Evolutionary conservation across 352 stramenopile genomes (phyloP), one percentile per base, ranked within the genome.

Genomic region (Phytopythium boreale): DNA sequence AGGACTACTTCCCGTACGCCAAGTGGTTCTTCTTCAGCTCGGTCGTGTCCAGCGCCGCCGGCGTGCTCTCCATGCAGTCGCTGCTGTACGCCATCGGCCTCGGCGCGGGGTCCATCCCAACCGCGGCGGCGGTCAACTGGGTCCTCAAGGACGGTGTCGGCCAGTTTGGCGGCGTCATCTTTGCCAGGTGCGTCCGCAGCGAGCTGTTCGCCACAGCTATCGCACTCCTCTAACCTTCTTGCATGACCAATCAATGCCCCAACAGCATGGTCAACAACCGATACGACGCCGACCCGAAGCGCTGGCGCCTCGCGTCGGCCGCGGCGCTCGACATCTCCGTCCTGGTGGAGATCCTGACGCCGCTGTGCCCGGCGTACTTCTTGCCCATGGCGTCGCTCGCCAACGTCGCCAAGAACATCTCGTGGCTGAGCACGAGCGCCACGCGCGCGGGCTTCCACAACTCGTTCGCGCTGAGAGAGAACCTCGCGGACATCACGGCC

Each of bases 121-220:
- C 87, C 24, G 95, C 96, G 11, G 97, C 95, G 14, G 94, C 95
- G 4, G 77, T 98, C 15, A 98, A 99, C 74, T 99, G 97, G 97
- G 82, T 90, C 11, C 86, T 99, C 44, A 99, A 99, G 72, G 97
- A 99, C 78, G 96, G 96, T 29, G 77, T 99, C 2, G 97, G 97
- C 11, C 96, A 99, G 72, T 88, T 99, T 24, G 97, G 97, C 37
- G 96, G 96, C 31, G 88, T 99, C 39, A 71, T 98, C 19, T 99
- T 99, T 70, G 76, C 95, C 37, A 70, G 53, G 53, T 60, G 29
- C 49, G 49, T 50, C 19, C 22, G 11, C 19, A 20, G 5, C 27
- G 8, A 36, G 3, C 31, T 36, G 31, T 36, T 36, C 4, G 17
- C 24, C 1, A 10, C 12, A 15, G 9, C 2, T 29, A 22, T 37